Evolutionary conservation across 2,329 filamentous ascomycete genomes (phyloP), one percentile per base, ranked within the genome.

Genomic region (Cordyceps militaris): DNA sequence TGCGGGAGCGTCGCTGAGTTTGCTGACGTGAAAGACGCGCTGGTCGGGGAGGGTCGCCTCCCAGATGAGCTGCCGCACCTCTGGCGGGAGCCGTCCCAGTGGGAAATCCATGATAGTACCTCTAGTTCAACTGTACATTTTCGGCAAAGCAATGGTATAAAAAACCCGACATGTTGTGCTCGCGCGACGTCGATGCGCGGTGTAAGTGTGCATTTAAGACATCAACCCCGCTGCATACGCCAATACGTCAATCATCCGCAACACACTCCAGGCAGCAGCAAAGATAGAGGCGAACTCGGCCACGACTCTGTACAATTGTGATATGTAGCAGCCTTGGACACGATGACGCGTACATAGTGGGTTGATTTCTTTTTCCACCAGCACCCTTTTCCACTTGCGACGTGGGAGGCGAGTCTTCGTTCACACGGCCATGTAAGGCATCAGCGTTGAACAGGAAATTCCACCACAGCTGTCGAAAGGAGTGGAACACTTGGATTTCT

Each of bases 21-120:
- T 55, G 13, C 62, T 62, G 54, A 70, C 54, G 46, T 70, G 66
- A 55, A 71, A 71, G 43, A 72, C 58, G 49, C 68, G 67, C n/a
- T 56, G 42, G 2, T 56, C 30, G 8, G 67, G 67, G 0, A 69
- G 64, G 0, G 63, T 63, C 30, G 64, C 63, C 38, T 64, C 61
- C 66, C 70, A 71, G 52, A 70, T 62, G 30, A 66, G 59, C 26
- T 66, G 61, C 26, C 67, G 63, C 32, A 72, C 59, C 56, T 70
- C 69, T 2, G 47, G 51, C 0, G 69, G 67, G 3, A 70, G 59
- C 19, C 26, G 24, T 21, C 11, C 28, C 3, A 56, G 28, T 43
- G 47, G 10, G 23, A 46, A 28, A 4, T 5, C 11, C 43, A 48
- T 48, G 21, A 42, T 51, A 9, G 16, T 14, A 9, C 2, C 14